Evolutionary conservation across 768 basidiomycete species (phyloP), one percentile per base, ranked within the genome.

Genomic region (Psilocybe sp.): DNA sequence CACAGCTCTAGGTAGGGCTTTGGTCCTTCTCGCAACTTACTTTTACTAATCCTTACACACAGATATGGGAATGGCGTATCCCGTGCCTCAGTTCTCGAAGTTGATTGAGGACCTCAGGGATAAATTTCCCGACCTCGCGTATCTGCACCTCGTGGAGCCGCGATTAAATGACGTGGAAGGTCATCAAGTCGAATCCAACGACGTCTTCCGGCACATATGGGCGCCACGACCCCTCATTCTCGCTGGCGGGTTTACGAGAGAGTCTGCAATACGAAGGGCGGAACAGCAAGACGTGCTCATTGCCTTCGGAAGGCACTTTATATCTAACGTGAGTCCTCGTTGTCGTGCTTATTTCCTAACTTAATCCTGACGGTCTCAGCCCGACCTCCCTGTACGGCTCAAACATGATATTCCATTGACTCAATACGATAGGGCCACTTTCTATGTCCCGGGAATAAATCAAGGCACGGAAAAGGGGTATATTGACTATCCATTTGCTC

Each of bases 1-100:
- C 37, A 40, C 40, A 1, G 70, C 66, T 54, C 73, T 76, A 55
- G 70, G 74, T 72, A 19, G 41, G 8, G 6, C 31, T 13, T 15
- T 5, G 14, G 13, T 18, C 12, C 33, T 6, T 19, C 57, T 61
- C 49, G 28, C 57, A 8, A 57, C 62, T 45, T 36, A 54, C 23
- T 28, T 28, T 38, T 37, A 33, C 9, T 18, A 5, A 40, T 34
- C 20, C 15, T 19, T 11, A 13, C 5, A 9, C 20, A 5, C 34
- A 75, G 75, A 71, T 39, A 80, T 85, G 79, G 61, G 69, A 6
- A 80, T 81, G 78, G 53, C 59, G 3, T 72, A 85, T 50, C 83
- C 82, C 0, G 64, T 73, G 3, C 79, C 82, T 0, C 78, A 77
- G 8, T 87, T 80, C 66, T 53, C 69, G 0, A 72, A 84, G 61